Conservation (phyloP, 768 basidiomycete genomes). For the Dioszegia hungarica region DNA sequence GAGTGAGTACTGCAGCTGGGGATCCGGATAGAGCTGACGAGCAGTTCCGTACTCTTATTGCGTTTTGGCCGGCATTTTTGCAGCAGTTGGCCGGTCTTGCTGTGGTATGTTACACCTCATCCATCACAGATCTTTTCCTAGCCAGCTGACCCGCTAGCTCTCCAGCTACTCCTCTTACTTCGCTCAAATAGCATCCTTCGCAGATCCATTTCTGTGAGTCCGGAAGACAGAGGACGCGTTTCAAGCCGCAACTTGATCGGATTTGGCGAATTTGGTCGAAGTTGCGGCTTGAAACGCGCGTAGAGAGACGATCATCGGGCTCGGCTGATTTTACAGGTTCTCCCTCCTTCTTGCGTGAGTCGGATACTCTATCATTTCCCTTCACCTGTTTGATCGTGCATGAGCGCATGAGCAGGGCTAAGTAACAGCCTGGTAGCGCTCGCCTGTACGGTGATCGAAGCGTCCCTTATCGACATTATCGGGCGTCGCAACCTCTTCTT, state of each 20-base stretch:
- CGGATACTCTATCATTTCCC: not conserved
- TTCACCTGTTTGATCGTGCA: not conserved
- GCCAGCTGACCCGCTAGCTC: constrained; percentile 6
- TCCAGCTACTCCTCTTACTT: constrained; percentile 29
- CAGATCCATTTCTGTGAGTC: constrained; percentile 32
- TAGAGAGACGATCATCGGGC: too few relatives aligned
- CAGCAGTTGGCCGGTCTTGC: constrained; percentile 33
- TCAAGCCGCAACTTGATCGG: too few relatives aligned
- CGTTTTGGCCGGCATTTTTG: constrained; percentile 26
- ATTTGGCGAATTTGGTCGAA: too few relatives aligned
- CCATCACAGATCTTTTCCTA: not conserved
- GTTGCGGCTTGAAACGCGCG: too few relatives aligned
- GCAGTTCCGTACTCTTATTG: constrained; percentile 34
- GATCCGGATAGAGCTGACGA: not conserved
- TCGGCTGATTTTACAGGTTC: too few relatives aligned
- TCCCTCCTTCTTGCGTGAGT: constrained; percentile 26
- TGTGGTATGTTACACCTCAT: constrained; percentile 10
- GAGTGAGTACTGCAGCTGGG: constrained; percentile 8
- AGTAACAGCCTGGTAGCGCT: constrained; percentile 16
- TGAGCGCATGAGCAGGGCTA: too few relatives aligned
- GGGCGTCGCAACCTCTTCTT: constrained; percentile 31
- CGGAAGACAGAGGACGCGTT: too few relatives aligned
- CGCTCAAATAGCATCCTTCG: constrained; percentile 24
- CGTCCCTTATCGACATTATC: constrained; percentile 23
- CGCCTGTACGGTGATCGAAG: constrained; percentile 23